Conservation (phyloP, 1,139 yeast genomes). For the Zygoascus sp. region DNA sequence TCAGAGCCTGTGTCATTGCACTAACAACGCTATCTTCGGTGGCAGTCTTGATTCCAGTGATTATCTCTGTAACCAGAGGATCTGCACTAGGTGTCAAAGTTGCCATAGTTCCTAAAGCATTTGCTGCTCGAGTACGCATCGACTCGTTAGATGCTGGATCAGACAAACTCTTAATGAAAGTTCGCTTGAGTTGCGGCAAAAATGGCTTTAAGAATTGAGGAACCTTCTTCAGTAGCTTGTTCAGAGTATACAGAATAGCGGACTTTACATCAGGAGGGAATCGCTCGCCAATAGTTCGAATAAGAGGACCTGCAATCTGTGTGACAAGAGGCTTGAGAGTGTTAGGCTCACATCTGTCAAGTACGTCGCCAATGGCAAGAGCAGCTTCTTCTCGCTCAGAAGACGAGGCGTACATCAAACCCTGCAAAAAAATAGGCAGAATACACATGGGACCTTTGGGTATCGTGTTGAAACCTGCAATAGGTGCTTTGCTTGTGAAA, state of each 20-base stretch:
- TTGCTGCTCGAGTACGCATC: conserved; percentile 81
- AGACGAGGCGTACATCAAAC: conserved; percentile 86
- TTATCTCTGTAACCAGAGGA: conserved; percentile 80
- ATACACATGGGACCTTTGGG: conserved; percentile 88
- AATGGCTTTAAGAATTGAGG: conserved; percentile 93
- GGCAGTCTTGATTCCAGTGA: conserved; percentile 60
- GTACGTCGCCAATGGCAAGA: conserved; percentile 80
- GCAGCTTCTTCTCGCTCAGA: conserved; percentile 87
- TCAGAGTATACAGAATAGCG: conserved; percentile 81
- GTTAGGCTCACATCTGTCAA: conserved; percentile 79
- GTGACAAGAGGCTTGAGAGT: conserved; percentile 86
- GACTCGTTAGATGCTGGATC: conserved; percentile 62
- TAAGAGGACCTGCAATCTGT: conserved; percentile 92
- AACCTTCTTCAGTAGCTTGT: conserved; percentile 69
- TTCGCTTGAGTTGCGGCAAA: conserved; percentile 94
- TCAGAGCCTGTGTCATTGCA: conserved; percentile 80
- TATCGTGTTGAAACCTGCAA: conserved; percentile 64
- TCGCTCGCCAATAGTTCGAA: conserved; percentile 96
- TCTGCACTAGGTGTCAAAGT: conserved; percentile 92
- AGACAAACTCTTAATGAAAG: conserved; percentile 85
- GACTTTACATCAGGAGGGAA: conserved; percentile 87
- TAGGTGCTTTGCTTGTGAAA: conserved; percentile 58
- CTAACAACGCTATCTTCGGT: conserved; percentile 65
- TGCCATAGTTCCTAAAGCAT: conserved; percentile 81
- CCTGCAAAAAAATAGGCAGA: conserved; percentile 89